Conservation (phyloP, 768 basidiomycete genomes). For the Mycena rebaudengoi region DNA sequence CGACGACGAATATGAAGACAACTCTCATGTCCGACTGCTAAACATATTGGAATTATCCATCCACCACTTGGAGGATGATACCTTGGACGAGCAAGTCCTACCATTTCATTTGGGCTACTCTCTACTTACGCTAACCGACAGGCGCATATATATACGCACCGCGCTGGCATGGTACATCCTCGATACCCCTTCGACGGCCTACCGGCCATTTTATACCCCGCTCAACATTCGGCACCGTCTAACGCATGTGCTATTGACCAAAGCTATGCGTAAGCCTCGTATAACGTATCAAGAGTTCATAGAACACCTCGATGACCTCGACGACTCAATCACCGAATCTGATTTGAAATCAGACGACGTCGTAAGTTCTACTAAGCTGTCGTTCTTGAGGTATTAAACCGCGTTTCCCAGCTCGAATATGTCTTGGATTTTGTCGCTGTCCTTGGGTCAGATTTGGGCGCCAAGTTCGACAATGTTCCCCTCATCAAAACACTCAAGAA, state of each 20-base stretch:
- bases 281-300: slow-evolving; percentile 52
- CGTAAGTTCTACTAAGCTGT: slow-evolving; percentile 43
- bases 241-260: slow-evolving; percentile 55
- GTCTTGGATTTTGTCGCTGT: neutral
- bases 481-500: too few species aligned
- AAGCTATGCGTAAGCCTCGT: slow-evolving; percentile 42
- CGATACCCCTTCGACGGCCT: slow-evolving; percentile 53
- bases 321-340: slow-evolving; percentile 41
- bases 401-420: slow-evolving; percentile 15
- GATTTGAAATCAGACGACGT: slow-evolving; percentile 57
- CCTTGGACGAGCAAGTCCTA: slow-evolving; percentile 55
- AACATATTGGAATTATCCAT: slow-evolving; percentile 56
- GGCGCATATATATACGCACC: slow-evolving; percentile 73
- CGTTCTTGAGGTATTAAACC: neutral
- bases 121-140: slow-evolving; percentile 37
- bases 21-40: slow-evolving; percentile 46
- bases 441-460: slow-evolving; percentile 45
- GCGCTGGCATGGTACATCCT: slow-evolving; percentile 77
- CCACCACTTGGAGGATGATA: slow-evolving; percentile 48
- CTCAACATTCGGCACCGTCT: slow-evolving; percentile 63
- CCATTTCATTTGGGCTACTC: neutral
- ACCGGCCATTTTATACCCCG: slow-evolving; percentile 51
- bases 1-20: slow-evolving; percentile 13
- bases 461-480: too few species aligned
- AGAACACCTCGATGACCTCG: slow-evolving; percentile 38